Evolutionary conservation across 2,329 filamentous ascomycete species (phyloP).

Genomic region (Sarocladium kiliense): DNA sequence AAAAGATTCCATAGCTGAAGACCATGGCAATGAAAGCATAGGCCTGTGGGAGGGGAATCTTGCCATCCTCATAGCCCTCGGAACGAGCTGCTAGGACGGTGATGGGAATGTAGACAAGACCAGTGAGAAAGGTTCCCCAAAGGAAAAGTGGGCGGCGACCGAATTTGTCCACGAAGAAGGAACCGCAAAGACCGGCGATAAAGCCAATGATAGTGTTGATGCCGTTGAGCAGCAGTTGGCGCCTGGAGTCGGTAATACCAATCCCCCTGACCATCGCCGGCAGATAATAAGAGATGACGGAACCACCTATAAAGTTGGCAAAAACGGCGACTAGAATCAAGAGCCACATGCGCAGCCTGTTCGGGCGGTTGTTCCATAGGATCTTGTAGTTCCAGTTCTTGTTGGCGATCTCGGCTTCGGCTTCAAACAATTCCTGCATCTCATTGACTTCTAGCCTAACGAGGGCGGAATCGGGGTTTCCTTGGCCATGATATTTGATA

Average conservation of each 20-base stretch:
- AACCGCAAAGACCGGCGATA: conserved; percentile 31
- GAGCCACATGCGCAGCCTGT: conserved; percentile 40
- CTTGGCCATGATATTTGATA: conserved; percentile 16
- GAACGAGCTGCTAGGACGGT: conserved; percentile 26
- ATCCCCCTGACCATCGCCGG: conserved; percentile 37
- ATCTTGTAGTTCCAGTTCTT: conserved; percentile 36
- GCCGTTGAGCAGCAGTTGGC: conserved; percentile 30
- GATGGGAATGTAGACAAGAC: conserved; percentile 18
- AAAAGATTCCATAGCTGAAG: conserved; percentile 38
- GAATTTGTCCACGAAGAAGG: conserved; percentile 38
- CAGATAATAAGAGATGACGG: conserved; percentile 41
- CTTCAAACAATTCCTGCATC: conserved; percentile 39
- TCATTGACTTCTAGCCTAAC: conserved; percentile 37
- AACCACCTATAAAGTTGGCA: conserved; percentile 44
- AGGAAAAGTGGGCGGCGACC: conserved; percentile 44
- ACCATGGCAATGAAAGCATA: conserved; percentile 27
- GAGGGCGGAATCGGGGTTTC: conserved; percentile 19
- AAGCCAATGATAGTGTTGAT: conserved; percentile 37
- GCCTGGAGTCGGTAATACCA: conserved; percentile 33
- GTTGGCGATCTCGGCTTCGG: conserved; percentile 31
- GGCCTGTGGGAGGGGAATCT: conserved; percentile 9
- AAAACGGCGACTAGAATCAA: conserved; percentile 42
- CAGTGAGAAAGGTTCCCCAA: conserved; percentile 29
- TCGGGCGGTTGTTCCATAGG: conserved; percentile 39
- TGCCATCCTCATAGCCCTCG: conserved; percentile 20